A percentile compares a stretch with the other conserved stretches of the same genome.
phyloP scores from a whole-genome alignment of 129 eudicot species.

The Rutidosis leptorrhynchoides region DNA sequence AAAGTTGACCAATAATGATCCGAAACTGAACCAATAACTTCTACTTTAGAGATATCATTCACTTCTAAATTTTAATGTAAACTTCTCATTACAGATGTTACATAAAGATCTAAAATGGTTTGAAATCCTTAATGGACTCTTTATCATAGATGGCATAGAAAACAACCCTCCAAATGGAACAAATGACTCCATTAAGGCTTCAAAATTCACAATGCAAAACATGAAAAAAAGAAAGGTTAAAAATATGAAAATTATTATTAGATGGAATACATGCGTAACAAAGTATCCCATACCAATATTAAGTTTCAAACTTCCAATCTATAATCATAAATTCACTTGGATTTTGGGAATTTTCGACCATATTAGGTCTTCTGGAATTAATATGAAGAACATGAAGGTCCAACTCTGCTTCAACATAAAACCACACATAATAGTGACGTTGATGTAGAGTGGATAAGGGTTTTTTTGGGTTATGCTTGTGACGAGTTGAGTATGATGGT shows the following conservation, averaged over 20 bases:
- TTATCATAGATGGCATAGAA: conserved; percentile 59
- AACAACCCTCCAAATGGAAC: conserved; percentile 97
- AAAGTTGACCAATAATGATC: conserved; percentile 47
- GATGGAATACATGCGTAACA: neutral
- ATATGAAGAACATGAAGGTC: conserved; percentile 67
- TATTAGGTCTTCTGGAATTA: conserved; percentile 40
- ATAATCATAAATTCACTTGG: conserved; percentile 48
- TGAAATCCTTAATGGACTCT: conserved; percentile 41
- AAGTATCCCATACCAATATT: neutral
- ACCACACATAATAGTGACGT: too few relatives aligned
- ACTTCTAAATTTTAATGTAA: conserved; percentile 58
- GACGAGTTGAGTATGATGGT: too few relatives aligned
- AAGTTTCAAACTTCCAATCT: neutral
- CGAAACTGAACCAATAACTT: conserved; percentile 38
- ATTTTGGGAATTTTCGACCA: conserved; percentile 62
- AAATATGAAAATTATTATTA: neutral
- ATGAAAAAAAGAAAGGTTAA: neutral
- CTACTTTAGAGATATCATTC: conserved; percentile 45
- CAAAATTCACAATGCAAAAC: conserved; percentile 23
- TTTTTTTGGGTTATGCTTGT: too few relatives aligned
- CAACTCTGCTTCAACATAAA: conserved; percentile 60
- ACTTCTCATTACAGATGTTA: conserved; percentile 65
- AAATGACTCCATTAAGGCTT: conserved; percentile 94
- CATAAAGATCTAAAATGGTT: conserved; percentile 47
- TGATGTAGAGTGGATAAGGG: too few relatives aligned